Percentiles rank a stretch among this genome's conserved stretches.
These are phyloP conservation scores for Pulchroboletus neoregius DNA, from an alignment of 1,284 basidiomycete species.

Conservation along the genomic window DNA sequence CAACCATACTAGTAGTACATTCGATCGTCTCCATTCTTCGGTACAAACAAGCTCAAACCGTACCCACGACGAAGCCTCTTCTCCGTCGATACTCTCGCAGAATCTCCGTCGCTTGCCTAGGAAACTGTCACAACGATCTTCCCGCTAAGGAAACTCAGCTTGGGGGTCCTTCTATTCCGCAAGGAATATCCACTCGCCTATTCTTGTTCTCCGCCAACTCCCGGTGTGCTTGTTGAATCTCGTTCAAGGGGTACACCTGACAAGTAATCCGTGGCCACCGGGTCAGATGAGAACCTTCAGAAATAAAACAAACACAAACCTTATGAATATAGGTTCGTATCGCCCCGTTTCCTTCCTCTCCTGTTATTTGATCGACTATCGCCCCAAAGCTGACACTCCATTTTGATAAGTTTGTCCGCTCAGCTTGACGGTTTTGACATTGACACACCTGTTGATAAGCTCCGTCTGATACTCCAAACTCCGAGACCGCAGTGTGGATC, in stretches of 20 bases:
- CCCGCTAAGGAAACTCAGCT: conserved; percentile 38
- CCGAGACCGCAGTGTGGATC: conserved; percentile 82
- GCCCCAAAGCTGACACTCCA: conserved; percentile 39
- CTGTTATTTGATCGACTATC: conserved; percentile 59
- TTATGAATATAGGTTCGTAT: conserved; percentile 78
- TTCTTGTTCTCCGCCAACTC: conserved; percentile 87
- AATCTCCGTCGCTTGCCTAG: conserved; percentile 21
- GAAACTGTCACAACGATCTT: conserved; percentile 54
- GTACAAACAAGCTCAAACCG: not conserved
- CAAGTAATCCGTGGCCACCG: conserved; percentile 17
- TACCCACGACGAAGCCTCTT: conserved; percentile 4
- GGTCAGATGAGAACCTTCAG: conserved; percentile 9
- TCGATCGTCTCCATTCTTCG: too few relatives aligned
- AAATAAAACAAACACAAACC: conserved; percentile 37
- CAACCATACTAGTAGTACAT: too few relatives aligned
- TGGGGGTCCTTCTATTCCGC: not conserved
- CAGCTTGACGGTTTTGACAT: not conserved
- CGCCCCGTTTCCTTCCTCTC: conserved; percentile 50
- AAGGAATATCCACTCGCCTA: conserved; percentile 38
- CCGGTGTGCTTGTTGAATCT: conserved; percentile 80
- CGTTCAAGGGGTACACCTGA: conserved; percentile 77
- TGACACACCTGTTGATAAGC: conserved; percentile 60
- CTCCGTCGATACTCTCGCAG: not conserved
- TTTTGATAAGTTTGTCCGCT: not conserved
- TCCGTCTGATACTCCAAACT: conserved; percentile 77